Evolutionary conservation across 129 eudicot species (phyloP).

Genomic region (Flaveria brownii): DNA sequence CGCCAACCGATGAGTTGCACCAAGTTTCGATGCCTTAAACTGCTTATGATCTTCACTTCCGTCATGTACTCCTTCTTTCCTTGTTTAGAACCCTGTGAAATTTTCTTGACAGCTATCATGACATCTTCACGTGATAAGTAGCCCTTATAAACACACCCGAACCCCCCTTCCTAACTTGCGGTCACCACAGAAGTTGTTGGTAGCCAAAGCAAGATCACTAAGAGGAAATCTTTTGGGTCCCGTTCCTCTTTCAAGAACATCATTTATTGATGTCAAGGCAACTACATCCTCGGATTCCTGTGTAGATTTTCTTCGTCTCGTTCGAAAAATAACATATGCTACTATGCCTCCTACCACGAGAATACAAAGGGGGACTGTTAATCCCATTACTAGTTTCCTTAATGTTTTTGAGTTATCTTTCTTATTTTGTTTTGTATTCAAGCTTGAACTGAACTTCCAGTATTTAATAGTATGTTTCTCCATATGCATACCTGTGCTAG

Average conservation of each 20-base stretch:
- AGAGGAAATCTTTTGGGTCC: conserved; percentile 39
- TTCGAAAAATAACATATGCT: background rate
- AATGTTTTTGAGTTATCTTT: background rate
- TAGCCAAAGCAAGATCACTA: conserved; percentile 39
- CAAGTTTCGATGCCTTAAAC: conserved; percentile 53
- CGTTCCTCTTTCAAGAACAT: conserved; percentile 44
- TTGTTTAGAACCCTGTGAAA: conserved; percentile 47
- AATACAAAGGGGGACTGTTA: conserved; percentile 8
- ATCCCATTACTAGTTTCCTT: conserved; percentile 12
- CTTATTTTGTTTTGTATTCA: conserved; percentile 14
- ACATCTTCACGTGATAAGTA: background rate
- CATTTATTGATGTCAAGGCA: conserved; percentile 33
- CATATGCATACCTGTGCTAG: conserved; percentile 22
- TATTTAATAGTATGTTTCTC: conserved; percentile 33
- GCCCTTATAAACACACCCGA: conserved; percentile 37
- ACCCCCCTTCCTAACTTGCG: conserved; percentile 48
- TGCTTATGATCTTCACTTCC: conserved; percentile 51
- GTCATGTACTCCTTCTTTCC: conserved; percentile 55
- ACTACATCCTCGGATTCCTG: conserved; percentile 12
- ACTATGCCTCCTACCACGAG: conserved; percentile 1
- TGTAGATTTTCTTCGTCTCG: background rate
- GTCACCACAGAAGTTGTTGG: conserved; percentile 40
- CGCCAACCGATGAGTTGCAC: conserved; percentile 62
- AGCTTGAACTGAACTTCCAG: conserved; percentile 42
- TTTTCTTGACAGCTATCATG: conserved; percentile 49